A percentile compares a stretch with the other conserved stretches of the same genome.
Evolutionary conservation across 352 stramenopile species (phyloP).

Genomic region (Aphanomyces cochlioides): DNA sequence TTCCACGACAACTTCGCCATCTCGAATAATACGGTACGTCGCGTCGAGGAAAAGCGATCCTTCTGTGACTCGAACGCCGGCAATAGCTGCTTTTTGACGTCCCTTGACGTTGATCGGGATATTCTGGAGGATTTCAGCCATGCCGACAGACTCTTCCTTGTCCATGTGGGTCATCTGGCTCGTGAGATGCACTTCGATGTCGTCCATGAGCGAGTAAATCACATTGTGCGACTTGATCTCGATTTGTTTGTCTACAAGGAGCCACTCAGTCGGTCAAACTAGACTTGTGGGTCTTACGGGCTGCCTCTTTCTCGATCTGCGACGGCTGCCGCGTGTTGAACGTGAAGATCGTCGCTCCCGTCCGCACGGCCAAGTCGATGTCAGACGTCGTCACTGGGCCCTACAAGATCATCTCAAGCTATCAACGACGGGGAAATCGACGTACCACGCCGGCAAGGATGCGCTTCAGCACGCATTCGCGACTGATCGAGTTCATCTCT

Average conservation of each 20-base stretch:
- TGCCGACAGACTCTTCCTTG: conserved; percentile 62
- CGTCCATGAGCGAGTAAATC: conserved; percentile 86
- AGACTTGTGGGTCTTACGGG: neutral
- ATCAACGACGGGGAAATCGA: conserved; percentile 1
- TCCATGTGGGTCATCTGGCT: conserved; percentile 62
- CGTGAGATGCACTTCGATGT: conserved; percentile 76
- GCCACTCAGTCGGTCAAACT: neutral
- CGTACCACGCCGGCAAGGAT: conserved; percentile 64
- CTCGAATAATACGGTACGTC: conserved; percentile 82
- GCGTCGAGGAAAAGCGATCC: conserved; percentile 87
- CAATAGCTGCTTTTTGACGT: conserved; percentile 90
- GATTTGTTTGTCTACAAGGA: conserved; percentile 61
- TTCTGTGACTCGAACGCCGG: conserved; percentile 93
- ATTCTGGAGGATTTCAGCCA: conserved; percentile 73
- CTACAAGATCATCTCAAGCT: conserved; percentile 6
- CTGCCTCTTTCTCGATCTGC: conserved; percentile 71
- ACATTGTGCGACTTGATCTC: conserved; percentile 69
- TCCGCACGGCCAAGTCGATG: conserved; percentile 75
- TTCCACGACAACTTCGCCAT: conserved; percentile 88
- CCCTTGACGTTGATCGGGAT: conserved; percentile 81
- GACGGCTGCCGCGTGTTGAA: conserved; percentile 85
- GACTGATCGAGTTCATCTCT: conserved; percentile 52
- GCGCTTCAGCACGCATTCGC: conserved; percentile 71
- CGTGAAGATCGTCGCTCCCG: conserved; percentile 75
- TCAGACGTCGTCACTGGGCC: conserved; percentile 81